Percentiles rank a stretch among this genome's conserved stretches.
These are phyloP conservation scores for Polygonum maritimum DNA, from an alignment of 148 eudicot genomes.

Conservation along the genomic window DNA sequence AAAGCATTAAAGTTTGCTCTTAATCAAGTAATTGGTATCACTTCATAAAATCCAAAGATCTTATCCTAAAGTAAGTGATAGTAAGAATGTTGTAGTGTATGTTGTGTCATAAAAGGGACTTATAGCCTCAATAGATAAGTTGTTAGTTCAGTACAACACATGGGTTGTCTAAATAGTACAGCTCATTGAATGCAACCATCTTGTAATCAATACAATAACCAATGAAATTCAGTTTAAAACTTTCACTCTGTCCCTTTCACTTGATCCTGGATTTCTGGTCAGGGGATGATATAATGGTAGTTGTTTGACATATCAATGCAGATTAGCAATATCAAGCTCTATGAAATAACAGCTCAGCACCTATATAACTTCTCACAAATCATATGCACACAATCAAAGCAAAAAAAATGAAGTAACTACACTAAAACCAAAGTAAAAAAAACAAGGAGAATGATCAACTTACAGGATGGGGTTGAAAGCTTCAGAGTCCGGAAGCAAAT, in stretches of 20 bases:
- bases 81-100: not conserved
- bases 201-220: no score
- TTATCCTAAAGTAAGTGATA: not conserved
- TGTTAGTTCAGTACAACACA: no score
- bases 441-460: not conserved
- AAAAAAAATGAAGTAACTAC: not conserved
- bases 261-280: no score
- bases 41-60: not conserved
- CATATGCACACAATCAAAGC: not conserved
- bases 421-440: not conserved
- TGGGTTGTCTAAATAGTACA: no score
- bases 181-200: no score
- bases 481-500: conserved; percentile 40
- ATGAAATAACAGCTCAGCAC: not conserved
- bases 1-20: not conserved
- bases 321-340: not conserved
- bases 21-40: not conserved
- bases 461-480: conserved; percentile 32
- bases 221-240: no score
- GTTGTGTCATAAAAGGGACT: not conserved
- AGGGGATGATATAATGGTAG: not conserved
- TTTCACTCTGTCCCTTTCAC: no score
- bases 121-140: no score
- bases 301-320: not conserved
- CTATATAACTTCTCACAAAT: not conserved